A percentile compares a stretch with the other conserved stretches of the same genome.
Conservation (phyloP, 1,284 basidiomycete species). For the Microbotryum violaceum region DNA sequence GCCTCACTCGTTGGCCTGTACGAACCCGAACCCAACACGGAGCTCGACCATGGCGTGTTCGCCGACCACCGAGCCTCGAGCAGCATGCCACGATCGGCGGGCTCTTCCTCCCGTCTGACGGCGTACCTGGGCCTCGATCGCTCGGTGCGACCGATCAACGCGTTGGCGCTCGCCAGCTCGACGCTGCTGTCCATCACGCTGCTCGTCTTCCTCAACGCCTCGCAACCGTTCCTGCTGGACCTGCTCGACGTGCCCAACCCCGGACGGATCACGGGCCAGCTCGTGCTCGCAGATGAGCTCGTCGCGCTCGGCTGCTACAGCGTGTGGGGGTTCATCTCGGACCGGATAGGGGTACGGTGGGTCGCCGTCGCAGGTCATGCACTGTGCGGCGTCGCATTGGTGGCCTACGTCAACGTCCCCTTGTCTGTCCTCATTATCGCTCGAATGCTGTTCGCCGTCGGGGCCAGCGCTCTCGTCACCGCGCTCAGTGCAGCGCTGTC, state of each 20-base stretch:
- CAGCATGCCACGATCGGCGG: no score
- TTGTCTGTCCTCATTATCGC: slow-evolving; percentile 14
- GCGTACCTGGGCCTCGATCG: no score
- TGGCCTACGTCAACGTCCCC: slow-evolving; percentile 9
- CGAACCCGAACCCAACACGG: no score
- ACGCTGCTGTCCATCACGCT: slow-evolving; percentile 19
- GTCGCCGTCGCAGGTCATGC: slow-evolving; percentile 13
- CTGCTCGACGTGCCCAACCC: slow-evolving; percentile 5
- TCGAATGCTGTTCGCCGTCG: slow-evolving; percentile 18
- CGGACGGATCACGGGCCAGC: slow-evolving; percentile 12
- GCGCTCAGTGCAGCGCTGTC: slow-evolving; percentile 12
- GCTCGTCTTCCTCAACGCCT: slow-evolving; percentile 29
- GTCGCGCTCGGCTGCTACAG: slow-evolving; percentile 21
- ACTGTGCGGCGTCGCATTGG: slow-evolving; percentile 9
- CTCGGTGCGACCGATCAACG: no score
- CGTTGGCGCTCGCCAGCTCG: slow-evolving; percentile 9
- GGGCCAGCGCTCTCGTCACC: slow-evolving; percentile 18
- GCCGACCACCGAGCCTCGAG: no score
- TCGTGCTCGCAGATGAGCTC: slow-evolving; percentile 31
- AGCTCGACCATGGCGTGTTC: no score
- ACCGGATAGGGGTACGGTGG: slow-evolving; percentile 8
- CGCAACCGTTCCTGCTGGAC: slow-evolving; percentile 21
- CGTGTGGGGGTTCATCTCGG: slow-evolving; percentile 18
- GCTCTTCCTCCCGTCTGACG: no score
- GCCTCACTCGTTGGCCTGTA: no score